Conservation (phyloP, 73 alveolate species). For the Paramecium primaurelia region DNA sequence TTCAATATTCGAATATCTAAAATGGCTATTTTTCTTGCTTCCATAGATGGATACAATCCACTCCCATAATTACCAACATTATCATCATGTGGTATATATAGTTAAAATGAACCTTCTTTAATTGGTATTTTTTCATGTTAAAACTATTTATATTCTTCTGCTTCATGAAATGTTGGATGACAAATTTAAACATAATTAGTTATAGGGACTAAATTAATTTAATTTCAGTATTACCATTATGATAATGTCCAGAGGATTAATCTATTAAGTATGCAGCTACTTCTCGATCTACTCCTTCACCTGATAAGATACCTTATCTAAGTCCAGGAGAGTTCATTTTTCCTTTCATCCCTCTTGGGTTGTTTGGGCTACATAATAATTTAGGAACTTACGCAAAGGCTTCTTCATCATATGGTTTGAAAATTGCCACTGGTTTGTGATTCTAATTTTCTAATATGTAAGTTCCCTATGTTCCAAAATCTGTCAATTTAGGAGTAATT, state of each 20-base stretch:
- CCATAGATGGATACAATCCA: conserved; percentile 81
- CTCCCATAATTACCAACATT: conserved; percentile 86
- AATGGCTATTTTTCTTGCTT: conserved; percentile 93
- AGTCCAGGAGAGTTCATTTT: conserved; percentile 84
- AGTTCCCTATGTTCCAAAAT: conserved; percentile 97
- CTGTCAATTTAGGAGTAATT: conserved; percentile 89
- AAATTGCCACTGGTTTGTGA: conserved; percentile 81
- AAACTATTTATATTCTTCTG: conserved; percentile 43
- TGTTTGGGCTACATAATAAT: conserved; percentile 73
- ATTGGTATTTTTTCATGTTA: conserved; percentile 73
- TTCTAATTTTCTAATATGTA: conserved; percentile 79
- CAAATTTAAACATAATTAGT: conserved; percentile 93
- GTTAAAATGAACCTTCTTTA: conserved; percentile 90
- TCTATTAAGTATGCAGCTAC: conserved; percentile 91
- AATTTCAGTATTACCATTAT: no score
- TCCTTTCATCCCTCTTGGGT: conserved; percentile 93
- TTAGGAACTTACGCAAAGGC: conserved; percentile 76
- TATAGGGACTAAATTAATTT: no score
- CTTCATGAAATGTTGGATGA: conserved; percentile 82
- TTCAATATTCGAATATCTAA: conserved; percentile 92
- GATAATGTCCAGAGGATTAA: no score
- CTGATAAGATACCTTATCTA: conserved; percentile 92
- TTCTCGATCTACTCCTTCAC: conserved; percentile 97
- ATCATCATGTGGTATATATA: conserved; percentile 80
- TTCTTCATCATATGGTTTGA: conserved; percentile 98